These are phyloP conservation scores for Ganoderma sp. DNA, from an alignment of 1,284 basidiomycete genomes.

Conservation along the genomic window DNA sequence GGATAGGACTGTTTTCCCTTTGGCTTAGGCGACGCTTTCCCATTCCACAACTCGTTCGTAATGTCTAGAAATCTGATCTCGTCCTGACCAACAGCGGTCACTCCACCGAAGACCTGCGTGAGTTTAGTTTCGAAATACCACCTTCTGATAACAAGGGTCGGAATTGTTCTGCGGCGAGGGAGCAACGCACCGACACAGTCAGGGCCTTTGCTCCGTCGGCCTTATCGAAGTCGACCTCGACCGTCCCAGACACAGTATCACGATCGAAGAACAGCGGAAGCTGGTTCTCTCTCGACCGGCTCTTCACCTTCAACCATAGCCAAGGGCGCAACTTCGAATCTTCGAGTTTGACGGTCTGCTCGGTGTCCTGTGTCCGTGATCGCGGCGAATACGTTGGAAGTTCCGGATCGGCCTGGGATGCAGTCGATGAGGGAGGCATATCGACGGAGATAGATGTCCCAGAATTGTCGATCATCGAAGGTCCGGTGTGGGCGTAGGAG, in stretches of 20 bases:
- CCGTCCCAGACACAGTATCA: conserved; percentile 40
- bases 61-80: conserved; percentile 41
- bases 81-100: conserved; percentile 47
- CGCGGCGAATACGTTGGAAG: conserved; percentile 27
- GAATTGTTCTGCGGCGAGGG: background rate
- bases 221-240: conserved; percentile 41
- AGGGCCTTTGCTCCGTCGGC: conserved; percentile 40
- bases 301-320: conserved; percentile 40
- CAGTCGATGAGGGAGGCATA: background rate
- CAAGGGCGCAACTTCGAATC: conserved; percentile 45
- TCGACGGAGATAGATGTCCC: background rate
- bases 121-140: background rate
- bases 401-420: conserved; percentile 13
- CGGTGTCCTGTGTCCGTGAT: conserved; percentile 25
- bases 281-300: conserved; percentile 38
- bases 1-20: conserved; percentile 40
- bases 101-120: conserved; percentile 38
- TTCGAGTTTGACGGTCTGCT: conserved; percentile 47
- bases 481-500: background rate
- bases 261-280: conserved; percentile 41
- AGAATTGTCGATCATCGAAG: background rate
- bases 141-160: background rate
- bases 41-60: conserved; percentile 38
- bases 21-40: conserved; percentile 32
- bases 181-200: conserved; percentile 38